These are phyloP conservation scores for Craspedostauros australis DNA, from an alignment of 108 stramenopile genomes.

Conservation along the genomic window DNA sequence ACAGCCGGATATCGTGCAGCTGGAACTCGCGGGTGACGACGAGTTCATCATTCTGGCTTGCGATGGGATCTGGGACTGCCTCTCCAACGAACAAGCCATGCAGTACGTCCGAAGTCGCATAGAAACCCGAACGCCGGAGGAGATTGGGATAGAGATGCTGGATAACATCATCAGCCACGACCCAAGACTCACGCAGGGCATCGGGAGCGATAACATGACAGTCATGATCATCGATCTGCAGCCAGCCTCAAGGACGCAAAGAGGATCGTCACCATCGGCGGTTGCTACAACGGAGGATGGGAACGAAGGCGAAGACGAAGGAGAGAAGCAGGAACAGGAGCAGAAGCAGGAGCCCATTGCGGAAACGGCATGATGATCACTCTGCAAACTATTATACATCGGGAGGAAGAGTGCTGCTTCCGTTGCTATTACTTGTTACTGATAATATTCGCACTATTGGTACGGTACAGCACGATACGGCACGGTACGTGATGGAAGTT, in stretches of 20 bases:
- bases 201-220: slow-evolving; percentile 94
- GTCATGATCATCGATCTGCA: slow-evolving; percentile 82
- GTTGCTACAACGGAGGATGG: neutral
- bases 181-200: slow-evolving; percentile 84
- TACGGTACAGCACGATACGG: too few species aligned
- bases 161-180: slow-evolving; percentile 79
- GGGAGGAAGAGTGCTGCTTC: too few species aligned
- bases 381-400: too few species aligned
- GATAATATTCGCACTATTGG: too few species aligned
- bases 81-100: slow-evolving; percentile 87
- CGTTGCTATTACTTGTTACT: too few species aligned
- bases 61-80: slow-evolving; percentile 98
- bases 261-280: neutral
- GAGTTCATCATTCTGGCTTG: slow-evolving; percentile 93
- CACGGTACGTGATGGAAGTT: too few species aligned
- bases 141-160: slow-evolving; percentile 78
- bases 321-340: neutral
- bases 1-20: slow-evolving; percentile 83
- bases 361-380: neutral
- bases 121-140: slow-evolving; percentile 45
- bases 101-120: slow-evolving; percentile 83
- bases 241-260: slow-evolving; percentile 41
- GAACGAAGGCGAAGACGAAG: neutral
- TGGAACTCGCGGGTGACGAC: slow-evolving; percentile 39
- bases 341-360: neutral